Conservation (phyloP, 331 rosid genomes). For the Malus hybrid region DNA sequence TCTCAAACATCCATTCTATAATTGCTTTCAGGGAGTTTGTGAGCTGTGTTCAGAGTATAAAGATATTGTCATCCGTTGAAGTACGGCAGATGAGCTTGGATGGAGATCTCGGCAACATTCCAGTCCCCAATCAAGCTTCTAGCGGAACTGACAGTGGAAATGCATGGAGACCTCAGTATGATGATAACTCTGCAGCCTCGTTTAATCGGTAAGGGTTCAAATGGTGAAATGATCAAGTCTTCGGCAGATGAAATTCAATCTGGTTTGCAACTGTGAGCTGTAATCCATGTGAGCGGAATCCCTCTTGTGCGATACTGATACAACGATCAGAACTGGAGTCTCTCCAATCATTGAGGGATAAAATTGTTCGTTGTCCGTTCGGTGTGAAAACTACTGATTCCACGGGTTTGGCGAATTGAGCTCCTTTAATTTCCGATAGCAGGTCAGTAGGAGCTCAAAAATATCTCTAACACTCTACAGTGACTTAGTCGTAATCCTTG, state of each 20-base stretch:
- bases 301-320: no score
- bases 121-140: slow-evolving; percentile 72
- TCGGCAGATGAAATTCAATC: background rate
- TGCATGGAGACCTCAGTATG: slow-evolving; percentile 90
- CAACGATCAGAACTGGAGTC: no score
- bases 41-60: slow-evolving; percentile 90
- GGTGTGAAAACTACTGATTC: background rate
- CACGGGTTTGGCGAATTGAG: background rate
- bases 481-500: background rate
- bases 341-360: no score
- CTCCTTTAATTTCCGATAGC: background rate
- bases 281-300: no score
- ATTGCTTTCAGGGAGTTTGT: slow-evolving; percentile 78
- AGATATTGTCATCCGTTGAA: slow-evolving; percentile 78
- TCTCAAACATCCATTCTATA: slow-evolving; percentile 6
- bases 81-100: slow-evolving; percentile 98
- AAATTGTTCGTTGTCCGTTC: no score
- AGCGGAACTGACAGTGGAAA: slow-evolving; percentile 95
- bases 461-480: background rate
- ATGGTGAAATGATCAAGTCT: background rate
- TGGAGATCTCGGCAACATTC: slow-evolving; percentile 79
- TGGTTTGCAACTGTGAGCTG: no score
- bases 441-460: background rate
- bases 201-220: slow-evolving; percentile 53
- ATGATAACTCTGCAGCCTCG: slow-evolving; percentile 87